A percentile compares a stretch with the other conserved stretches of the same genome.
phyloP scores from a whole-genome alignment of 306 rosid genomes.

The Sicyos baderoa region DNA sequence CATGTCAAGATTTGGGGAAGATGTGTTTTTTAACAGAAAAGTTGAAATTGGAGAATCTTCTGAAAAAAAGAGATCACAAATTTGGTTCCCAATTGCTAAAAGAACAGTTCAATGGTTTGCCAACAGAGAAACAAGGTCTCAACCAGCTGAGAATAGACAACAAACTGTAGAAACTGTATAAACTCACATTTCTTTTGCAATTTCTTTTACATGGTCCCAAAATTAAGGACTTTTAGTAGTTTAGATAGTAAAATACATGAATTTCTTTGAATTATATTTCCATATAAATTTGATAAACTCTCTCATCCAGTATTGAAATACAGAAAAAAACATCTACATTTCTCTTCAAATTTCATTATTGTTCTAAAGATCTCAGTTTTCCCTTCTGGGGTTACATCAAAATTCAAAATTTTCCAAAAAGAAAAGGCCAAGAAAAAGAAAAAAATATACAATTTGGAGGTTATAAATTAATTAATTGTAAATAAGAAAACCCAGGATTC shows the following conservation, averaged over 20 bases:
- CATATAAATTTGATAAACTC: background rate
- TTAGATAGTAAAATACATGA: background rate
- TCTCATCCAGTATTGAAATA: too few relatives aligned
- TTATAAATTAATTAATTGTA: background rate
- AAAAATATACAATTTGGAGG: background rate
- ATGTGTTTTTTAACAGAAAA: constrained; percentile 22
- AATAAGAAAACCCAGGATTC: background rate
- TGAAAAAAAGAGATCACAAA: constrained; percentile 54
- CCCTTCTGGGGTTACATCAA: background rate
- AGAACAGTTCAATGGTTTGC: constrained; percentile 91
- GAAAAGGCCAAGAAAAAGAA: background rate
- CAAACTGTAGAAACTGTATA: constrained; percentile 42
- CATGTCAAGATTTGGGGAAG: constrained; percentile 47
- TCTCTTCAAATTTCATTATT: background rate
- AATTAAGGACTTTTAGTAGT: background rate
- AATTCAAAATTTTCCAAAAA: background rate
- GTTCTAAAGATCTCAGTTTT: background rate
- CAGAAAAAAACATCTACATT: background rate
- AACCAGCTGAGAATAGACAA: constrained; percentile 22
- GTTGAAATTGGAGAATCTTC: constrained; percentile 26
- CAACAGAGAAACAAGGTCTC: constrained; percentile 64
- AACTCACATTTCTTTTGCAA: background rate
- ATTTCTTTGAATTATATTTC: background rate
- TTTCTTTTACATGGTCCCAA: background rate
- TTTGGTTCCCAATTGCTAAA: constrained; percentile 81